Evolutionary conservation across 768 basidiomycete species (phyloP).

Genomic region (button mushroom (Agaricus bisporus)): DNA sequence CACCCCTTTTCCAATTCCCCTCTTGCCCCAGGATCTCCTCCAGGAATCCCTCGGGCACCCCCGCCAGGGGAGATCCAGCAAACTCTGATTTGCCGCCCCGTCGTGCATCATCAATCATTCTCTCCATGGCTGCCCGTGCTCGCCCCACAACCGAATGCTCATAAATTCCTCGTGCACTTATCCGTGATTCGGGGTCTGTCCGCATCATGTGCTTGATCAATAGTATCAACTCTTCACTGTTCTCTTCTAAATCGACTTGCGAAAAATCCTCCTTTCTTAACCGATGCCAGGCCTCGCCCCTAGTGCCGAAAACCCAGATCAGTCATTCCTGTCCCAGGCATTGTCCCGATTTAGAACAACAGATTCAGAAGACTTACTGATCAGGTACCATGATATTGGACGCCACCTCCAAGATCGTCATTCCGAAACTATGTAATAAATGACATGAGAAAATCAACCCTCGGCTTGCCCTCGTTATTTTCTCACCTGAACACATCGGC

Average conservation of each 20-base stretch:
- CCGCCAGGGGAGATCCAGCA: conserved; percentile 53
- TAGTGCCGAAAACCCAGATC: conserved; percentile 29
- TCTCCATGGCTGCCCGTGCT: conserved; percentile 60
- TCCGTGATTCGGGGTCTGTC: conserved; percentile 54
- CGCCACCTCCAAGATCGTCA: conserved; percentile 93
- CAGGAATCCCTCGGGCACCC: conserved; percentile 58
- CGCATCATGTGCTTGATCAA: conserved; percentile 78
- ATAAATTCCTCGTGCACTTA: conserved; percentile 51
- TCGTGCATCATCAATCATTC: conserved; percentile 28
- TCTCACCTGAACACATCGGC: conserved; percentile 96
- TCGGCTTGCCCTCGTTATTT: conserved; percentile 18
- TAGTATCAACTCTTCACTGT: conserved; percentile 57
- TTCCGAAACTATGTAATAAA: conserved; percentile 65
- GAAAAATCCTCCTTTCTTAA: conserved; percentile 88
- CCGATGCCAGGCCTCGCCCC: conserved; percentile 92
- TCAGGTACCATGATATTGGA: conserved; percentile 96
- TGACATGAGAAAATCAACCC: conserved; percentile 33
- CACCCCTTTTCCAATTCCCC: conserved; percentile 28
- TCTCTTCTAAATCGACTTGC: conserved; percentile 66
- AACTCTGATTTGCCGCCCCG: conserved; percentile 37
- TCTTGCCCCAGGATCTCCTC: conserved; percentile 47
- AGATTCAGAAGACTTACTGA: conserved; percentile 57
- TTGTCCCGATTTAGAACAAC: conserved; percentile 6
- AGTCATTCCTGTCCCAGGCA: conserved; percentile 16
- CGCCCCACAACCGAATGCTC: conserved; percentile 59